These are phyloP conservation scores for Prunus mongolica DNA, from an alignment of 306 rosid species.

Conservation along the genomic window DNA sequence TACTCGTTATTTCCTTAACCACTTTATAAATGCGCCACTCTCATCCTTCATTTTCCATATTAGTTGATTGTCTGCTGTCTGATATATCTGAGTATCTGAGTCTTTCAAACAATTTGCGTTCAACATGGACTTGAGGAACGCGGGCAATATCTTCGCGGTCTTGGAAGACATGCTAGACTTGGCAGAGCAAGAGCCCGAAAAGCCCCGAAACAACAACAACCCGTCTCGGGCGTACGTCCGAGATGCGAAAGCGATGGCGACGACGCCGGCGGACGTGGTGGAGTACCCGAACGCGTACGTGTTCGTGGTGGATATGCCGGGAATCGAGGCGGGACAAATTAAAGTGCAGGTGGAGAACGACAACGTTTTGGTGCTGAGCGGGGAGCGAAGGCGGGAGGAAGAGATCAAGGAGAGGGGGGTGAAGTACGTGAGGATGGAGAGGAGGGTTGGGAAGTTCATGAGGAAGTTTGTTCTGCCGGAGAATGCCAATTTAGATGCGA, in stretches of 20 bases:
- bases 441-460: slow-evolving; percentile 59
- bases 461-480: slow-evolving; percentile 58
- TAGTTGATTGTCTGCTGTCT: no score
- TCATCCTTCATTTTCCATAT: not conserved
- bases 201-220: slow-evolving; percentile 8
- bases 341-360: slow-evolving; percentile 71
- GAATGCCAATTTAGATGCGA: slow-evolving; percentile 38
- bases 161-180: slow-evolving; percentile 44
- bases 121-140: slow-evolving; percentile 52
- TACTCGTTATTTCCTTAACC: not conserved
- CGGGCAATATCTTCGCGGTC: slow-evolving; percentile 35
- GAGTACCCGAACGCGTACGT: slow-evolving; percentile 45
- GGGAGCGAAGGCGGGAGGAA: slow-evolving; percentile 60
- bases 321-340: slow-evolving; percentile 53
- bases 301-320: slow-evolving; percentile 69
- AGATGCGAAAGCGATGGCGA: slow-evolving; percentile 72
- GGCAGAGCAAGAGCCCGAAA: slow-evolving; percentile 33
- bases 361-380: slow-evolving; percentile 47
- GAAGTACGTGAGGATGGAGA: slow-evolving; percentile 58
- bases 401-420: slow-evolving; percentile 46
- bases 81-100: not conserved
- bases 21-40: not conserved
- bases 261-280: slow-evolving; percentile 65
- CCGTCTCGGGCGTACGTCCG: slow-evolving; percentile 45
- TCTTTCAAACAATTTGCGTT: not conserved